Evolutionary conservation across 2,329 filamentous ascomycete genomes (phyloP).

Genomic region (Colletotrichum horii): DNA sequence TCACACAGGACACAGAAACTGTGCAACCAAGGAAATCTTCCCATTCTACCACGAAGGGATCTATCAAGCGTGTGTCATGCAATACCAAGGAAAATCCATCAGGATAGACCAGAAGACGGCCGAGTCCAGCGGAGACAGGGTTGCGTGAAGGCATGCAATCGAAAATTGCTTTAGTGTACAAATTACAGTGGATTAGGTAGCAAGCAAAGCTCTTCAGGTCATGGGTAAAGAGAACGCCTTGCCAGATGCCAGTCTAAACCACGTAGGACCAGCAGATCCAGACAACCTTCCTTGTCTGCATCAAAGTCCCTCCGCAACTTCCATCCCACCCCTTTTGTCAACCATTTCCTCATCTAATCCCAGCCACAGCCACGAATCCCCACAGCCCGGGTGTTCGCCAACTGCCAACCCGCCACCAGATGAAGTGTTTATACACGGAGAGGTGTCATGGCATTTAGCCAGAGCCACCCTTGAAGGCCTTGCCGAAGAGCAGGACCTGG

Average conservation of each 20-base stretch:
- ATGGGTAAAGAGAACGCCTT: slow-evolving; percentile 47
- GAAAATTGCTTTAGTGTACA: slow-evolving; percentile 65
- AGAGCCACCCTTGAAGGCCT: slow-evolving; percentile 86
- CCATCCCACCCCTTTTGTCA: slow-evolving; percentile 51
- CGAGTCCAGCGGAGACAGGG: slow-evolving; percentile 35
- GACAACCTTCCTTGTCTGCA: slow-evolving; percentile 34
- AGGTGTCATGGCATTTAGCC: slow-evolving; percentile 46
- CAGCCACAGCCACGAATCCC: slow-evolving; percentile 26
- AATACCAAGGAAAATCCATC: slow-evolving; percentile 19
- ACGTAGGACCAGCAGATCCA: slow-evolving; percentile 45
- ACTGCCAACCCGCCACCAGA: slow-evolving; percentile 33
- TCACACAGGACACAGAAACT: no score
- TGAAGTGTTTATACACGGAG: slow-evolving; percentile 47
- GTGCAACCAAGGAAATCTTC: slow-evolving; percentile 12
- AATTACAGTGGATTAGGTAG: slow-evolving; percentile 65
- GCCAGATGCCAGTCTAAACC: slow-evolving; percentile 55
- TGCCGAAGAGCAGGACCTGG: slow-evolving; percentile 99
- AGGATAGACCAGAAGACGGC: slow-evolving; percentile 23
- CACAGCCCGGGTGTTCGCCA: slow-evolving; percentile 40
- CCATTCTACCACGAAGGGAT: slow-evolving; percentile 10
- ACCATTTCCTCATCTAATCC: slow-evolving; percentile 34
- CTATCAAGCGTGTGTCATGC: slow-evolving; percentile 14
- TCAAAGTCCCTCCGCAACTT: slow-evolving; percentile 52
- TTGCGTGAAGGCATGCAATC: slow-evolving; percentile 44
- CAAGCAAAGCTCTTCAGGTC: slow-evolving; percentile 46